Evolutionary conservation across 306 rosid genomes (phyloP), one percentile per base, ranked within the genome.

Genomic region (Prosopis cineraria): DNA sequence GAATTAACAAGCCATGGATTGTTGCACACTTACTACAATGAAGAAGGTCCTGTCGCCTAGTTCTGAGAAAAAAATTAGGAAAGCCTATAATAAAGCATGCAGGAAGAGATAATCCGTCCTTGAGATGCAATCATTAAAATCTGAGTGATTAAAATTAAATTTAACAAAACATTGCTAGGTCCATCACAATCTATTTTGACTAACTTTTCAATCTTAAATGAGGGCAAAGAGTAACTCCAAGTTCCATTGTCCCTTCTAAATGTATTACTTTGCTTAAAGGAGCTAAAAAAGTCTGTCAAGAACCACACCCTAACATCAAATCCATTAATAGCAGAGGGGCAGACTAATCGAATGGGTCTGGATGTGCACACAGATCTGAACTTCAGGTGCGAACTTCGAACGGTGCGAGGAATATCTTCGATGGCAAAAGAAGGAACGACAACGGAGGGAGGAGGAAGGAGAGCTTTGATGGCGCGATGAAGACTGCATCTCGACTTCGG

Each of bases 21-120:
- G 31, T 25, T 78, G 75, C 75, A 16, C 74, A 84, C 95, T 88
- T 84, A 95, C 98, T 29, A 97, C 99, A 79, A 95, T 95, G 82
- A 95, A 95, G 85, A 95, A 95, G 34, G 99, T 95, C 86, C 93
- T 95, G 81, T 95, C 99, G 76, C 99, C 98, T 47, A 95, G 87
- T 84, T 95, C 98, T 24, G 97, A 95, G 87, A 95, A 95, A 91
- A 95, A 95, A 22, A 95, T 93, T 65, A 95, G 90, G 88, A 95
- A 95, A 29, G 98, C 98, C 99, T 93, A 91, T 71, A 52, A 69
- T 64, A 81, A 40, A 78, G 52, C 52, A 83, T 10, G 72, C 52
- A 80, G 78, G 78, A 84, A 78, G 62, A 48, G 59, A 68, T 43
- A 24, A 53, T 80, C 72, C 77, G 75, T 75, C 30, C 40, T 68